Base-by-base conservation (phyloP, 108 stramenopile species). In the Pseudonitzschia delicatissima region DNA sequence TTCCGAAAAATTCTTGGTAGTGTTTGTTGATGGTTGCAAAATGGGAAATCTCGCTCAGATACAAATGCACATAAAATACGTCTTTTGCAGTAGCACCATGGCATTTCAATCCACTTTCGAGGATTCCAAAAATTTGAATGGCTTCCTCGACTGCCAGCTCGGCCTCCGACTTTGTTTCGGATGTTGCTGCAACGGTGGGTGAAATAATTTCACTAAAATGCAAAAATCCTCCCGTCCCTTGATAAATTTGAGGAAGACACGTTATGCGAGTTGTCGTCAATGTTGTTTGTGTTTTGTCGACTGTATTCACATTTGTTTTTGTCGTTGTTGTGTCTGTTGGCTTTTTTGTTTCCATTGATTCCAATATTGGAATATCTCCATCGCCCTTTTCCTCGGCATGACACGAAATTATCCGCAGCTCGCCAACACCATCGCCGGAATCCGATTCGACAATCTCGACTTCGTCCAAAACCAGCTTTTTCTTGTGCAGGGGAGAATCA, bases 11-110 rank as follows among this genome's bases (percentile, higher is more conserved):
- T 44, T 68, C 77, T 59, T 79, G 82, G 64, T 98, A 99, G 51
- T 90, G 82, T 4, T 63, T 53, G 71, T 99, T 99, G 70, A 96
- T 90, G 17, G 63, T 78, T 13, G 76, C 74, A 81, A 98, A 99
- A 68, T 89, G 82, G n/a, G 75, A 73, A 72, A 99, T 98, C 68
- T 93, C 79, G 4, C 81, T 79, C 15, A 99, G 69, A 53, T 97
- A 98, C 8, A 99, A 71, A 77, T 97, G 96, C 0, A 97, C 96
- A 73, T 88, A 94, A 32, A 92, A 45, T 4, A 96, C 91, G 79
- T 98, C 96, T 27, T 71, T 60, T 26, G 93, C 57, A 1, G 78
- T 86, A 20, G 77, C 74, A 36, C 66, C 77, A 53, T 68, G 34
- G 3, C 18, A 48, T 15, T 77, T 35, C 28, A 92, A 58, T 9